These are phyloP conservation scores for Penicillium thymicola DNA, from an alignment of 2,329 filamentous ascomycete genomes.

Conservation along the genomic window DNA sequence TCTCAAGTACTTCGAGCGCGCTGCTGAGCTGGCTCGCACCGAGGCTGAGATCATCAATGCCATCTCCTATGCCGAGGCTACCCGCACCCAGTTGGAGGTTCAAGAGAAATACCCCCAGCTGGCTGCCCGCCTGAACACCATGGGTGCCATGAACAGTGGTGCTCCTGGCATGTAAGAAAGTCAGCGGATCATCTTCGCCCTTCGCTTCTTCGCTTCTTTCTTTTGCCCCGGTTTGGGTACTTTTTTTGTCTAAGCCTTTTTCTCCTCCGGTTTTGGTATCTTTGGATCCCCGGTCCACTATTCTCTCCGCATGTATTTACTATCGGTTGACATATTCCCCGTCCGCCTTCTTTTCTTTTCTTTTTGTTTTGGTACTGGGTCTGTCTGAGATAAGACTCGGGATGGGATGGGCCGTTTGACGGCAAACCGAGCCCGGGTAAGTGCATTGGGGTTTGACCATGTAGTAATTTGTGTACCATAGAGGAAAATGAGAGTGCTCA, in stretches of 20 bases:
- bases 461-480: conserved; percentile 30
- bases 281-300: conserved; percentile 15
- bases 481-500: conserved; percentile 23
- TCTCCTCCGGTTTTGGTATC: conserved; percentile 15
- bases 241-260: conserved; percentile 16
- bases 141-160: conserved; percentile 45
- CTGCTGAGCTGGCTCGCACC: conserved; percentile 88
- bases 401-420: conserved; percentile 4
- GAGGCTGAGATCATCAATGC: conserved; percentile 96
- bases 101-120: conserved; percentile 83
- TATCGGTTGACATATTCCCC: conserved; percentile 26
- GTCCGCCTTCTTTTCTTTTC: conserved; percentile 15
- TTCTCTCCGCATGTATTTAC: conserved; percentile 31
- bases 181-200: conserved; percentile 10
- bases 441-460: conserved; percentile 15
- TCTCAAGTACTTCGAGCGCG: conserved; percentile 93
- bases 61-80: conserved; percentile 93
- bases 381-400: conserved; percentile 12
- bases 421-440: conserved; percentile 9
- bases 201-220: conserved; percentile 15
- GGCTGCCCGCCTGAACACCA: conserved; percentile 66
- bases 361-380: conserved; percentile 13
- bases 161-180: conserved; percentile 33
- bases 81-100: conserved; percentile 89
- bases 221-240: conserved; percentile 14